Evolutionary conservation across 2,329 filamentous ascomycete species (phyloP).

Genomic region (Hypoxylon sp.): DNA sequence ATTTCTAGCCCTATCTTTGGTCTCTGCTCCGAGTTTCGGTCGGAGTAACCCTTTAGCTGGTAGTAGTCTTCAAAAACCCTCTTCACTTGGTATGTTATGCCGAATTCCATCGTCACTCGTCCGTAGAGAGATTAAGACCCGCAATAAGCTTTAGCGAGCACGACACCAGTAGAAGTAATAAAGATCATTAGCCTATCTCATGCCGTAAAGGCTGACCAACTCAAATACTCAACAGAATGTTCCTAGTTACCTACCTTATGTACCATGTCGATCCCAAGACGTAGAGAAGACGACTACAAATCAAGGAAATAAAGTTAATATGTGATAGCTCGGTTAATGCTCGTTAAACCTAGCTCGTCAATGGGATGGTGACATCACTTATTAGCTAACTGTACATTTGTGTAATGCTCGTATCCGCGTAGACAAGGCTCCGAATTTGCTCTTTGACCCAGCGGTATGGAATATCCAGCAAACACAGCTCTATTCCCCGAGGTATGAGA

Average conservation of each 20-base stretch:
- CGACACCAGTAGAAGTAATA: not conserved
- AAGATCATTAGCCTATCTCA: not conserved
- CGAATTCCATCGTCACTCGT: not conserved
- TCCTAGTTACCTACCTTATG: not conserved
- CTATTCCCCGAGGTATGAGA: not conserved
- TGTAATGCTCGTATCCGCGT: slow-evolving; percentile 2
- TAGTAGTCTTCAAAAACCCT: not conserved
- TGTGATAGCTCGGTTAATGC: not conserved
- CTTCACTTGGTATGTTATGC: not conserved
- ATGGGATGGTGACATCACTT: slow-evolving; percentile 1
- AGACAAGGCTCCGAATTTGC: not conserved
- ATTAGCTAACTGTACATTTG: not conserved
- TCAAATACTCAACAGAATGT: not conserved
- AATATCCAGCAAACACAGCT: not conserved
- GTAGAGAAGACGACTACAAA: not conserved
- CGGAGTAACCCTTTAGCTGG: not conserved
- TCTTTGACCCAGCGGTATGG: not conserved
- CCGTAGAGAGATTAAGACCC: not conserved
- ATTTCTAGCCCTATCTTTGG: not conserved
- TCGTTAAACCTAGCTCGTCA: not conserved
- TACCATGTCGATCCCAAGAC: not conserved
- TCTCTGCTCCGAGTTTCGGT: not conserved
- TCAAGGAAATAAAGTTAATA: not conserved
- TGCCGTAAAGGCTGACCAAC: not conserved
- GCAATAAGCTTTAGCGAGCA: slow-evolving; percentile 1